phyloP scores from a whole-genome alignment of 441 rosid species.

The Jatropha podagrica region DNA sequence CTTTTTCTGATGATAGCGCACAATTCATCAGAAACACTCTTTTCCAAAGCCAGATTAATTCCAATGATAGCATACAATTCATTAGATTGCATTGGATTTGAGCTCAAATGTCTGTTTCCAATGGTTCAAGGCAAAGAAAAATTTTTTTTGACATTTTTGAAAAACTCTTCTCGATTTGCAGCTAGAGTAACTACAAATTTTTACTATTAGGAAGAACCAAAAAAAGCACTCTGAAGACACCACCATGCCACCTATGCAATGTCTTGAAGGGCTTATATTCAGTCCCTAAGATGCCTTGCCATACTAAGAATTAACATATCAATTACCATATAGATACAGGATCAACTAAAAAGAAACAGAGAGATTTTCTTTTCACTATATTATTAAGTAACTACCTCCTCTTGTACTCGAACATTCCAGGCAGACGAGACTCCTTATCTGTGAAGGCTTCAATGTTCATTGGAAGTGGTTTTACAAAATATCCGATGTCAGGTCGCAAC shows the following conservation, averaged over 20 bases:
- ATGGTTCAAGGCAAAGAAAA: constrained; percentile 6
- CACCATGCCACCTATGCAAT: not conserved
- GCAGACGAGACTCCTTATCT: constrained; percentile 67
- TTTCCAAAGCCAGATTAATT: not conserved
- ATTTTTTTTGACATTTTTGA: not conserved
- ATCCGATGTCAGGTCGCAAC: constrained; percentile 92
- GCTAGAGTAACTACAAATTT: not conserved
- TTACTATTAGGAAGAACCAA: not conserved
- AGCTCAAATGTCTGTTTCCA: not conserved
- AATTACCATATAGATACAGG: constrained; percentile 1
- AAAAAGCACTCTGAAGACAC: not conserved
- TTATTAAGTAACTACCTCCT: constrained; percentile 48
- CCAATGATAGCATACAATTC: not conserved
- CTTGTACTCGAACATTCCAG: constrained; percentile 86
- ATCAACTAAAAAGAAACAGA: not conserved
- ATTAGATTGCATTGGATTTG: not conserved
- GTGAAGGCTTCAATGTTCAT: constrained; percentile 56
- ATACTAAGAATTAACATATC: not conserved
- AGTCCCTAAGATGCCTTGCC: not conserved
- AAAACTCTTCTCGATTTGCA: not conserved
- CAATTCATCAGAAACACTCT: not conserved
- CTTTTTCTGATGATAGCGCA: not conserved
- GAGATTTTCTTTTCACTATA: not conserved
- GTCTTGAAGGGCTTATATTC: not conserved
- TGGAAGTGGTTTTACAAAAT: constrained; percentile 80